Evolutionary conservation across 1,284 basidiomycete species (phyloP).

Genomic region (Puccinia coronata): DNA sequence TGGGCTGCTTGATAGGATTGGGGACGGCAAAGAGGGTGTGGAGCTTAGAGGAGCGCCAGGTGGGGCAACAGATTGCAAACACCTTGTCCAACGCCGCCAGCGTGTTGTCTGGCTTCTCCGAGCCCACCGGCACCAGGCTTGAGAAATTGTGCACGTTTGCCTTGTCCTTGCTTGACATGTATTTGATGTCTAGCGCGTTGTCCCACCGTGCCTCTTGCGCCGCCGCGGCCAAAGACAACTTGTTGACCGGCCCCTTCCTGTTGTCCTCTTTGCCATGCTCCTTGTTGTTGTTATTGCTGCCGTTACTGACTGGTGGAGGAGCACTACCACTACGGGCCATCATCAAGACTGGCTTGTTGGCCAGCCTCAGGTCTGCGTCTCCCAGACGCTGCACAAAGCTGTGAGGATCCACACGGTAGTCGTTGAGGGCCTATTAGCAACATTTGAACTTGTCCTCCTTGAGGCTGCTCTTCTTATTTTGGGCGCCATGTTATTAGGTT

Average conservation of each 20-base stretch:
- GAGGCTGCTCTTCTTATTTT: constrained; percentile 38
- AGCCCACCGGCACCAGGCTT: constrained; percentile 25
- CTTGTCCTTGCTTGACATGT: constrained; percentile 48
- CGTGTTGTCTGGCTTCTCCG: constrained; percentile 26
- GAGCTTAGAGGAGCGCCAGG: constrained; percentile 15
- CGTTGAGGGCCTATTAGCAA: constrained; percentile 25
- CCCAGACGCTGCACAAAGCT: constrained; percentile 1
- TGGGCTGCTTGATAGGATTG: constrained; percentile 37
- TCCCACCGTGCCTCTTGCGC: constrained; percentile 15
- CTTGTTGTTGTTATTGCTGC: background rate
- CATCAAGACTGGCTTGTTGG: background rate
- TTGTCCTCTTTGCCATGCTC: background rate
- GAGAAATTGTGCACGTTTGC: constrained; percentile 27
- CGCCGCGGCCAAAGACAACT: too few species aligned
- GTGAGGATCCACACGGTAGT: constrained; percentile 20
- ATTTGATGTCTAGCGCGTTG: constrained; percentile 38
- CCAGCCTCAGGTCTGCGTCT: constrained; percentile 15
- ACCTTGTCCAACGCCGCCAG: constrained; percentile 38
- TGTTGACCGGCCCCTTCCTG: background rate
- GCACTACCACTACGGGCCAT: background rate
- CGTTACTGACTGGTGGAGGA: background rate
- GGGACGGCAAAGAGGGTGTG: constrained; percentile 28
- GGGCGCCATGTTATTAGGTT: constrained; percentile 38
- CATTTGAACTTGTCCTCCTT: constrained; percentile 47
- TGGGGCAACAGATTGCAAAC: constrained; percentile 46